Evolutionary conservation across 352 stramenopile species (phyloP), one percentile per base, ranked within the genome.

Genomic region (Globisporangium splendens): DNA sequence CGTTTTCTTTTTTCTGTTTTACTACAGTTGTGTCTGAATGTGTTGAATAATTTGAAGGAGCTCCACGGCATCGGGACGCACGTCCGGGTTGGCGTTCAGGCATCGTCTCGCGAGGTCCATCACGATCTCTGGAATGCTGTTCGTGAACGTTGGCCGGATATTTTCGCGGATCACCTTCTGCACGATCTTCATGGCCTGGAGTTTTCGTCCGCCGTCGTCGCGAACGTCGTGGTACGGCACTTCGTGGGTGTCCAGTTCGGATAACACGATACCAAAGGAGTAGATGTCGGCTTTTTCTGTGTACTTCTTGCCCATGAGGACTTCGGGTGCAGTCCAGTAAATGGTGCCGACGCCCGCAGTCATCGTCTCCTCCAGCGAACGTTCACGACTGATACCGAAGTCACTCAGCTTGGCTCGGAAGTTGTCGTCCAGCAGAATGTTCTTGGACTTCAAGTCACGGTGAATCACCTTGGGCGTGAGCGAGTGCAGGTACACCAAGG

Each of bases 111-210:
- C 81, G 18, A 95, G 61, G 41, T 87, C 74, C 24, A 75, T 70
- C 12, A 95, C 79, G 7, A 75, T 67, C 24, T 52, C 28, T n/a
- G 85, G 85, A 35, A 78, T 88, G 8, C 70, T 66, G 0, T 59
- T 28, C 17, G 70, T 73, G 47, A 95, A 88, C 47, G 82, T 78
- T 35, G 83, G 83, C n/a, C 80, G 77, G 48, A 92, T 46, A 31
- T 78, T 75, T 38, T 86, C 68, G 61, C 76, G 66, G 57, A 90
- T 88, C 54, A 95, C 85, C 69, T 89, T 83, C 60, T 93, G 77
- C 53, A 92, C 78, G 50, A 95, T 87, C 66, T 91, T 90, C 79
- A 92, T 93, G 15, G 77, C 77, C 59, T 91, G 81, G 46, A 93
- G 63, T 56, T 90, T 86, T 61, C 88, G 87, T 49, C 79, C 80